phyloP scores from a whole-genome alignment of 305 asterid genomes.

The Solanum hybrid region DNA sequence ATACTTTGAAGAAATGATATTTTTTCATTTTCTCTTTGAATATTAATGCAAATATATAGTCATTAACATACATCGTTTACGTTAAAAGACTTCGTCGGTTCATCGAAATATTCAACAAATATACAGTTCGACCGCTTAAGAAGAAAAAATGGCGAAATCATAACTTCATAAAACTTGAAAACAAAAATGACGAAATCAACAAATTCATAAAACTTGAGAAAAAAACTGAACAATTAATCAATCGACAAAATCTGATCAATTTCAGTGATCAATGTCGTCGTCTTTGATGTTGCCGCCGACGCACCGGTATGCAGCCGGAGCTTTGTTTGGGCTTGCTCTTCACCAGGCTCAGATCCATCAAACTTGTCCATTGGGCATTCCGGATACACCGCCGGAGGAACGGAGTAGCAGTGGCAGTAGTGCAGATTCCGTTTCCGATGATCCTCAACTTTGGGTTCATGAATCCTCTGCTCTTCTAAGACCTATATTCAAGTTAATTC shows the following conservation, averaged over 20 bases:
- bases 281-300: slow-evolving; percentile 43
- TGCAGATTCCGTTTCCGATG: slow-evolving; percentile 57
- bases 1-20: background rate
- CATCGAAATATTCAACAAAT: background rate
- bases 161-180: background rate
- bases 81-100: background rate
- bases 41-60: background rate
- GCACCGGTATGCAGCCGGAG: slow-evolving; percentile 80
- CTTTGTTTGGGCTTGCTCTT: slow-evolving; percentile 63
- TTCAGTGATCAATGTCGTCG: slow-evolving; percentile 20
- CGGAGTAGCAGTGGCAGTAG: slow-evolving; percentile 59
- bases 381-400: slow-evolving; percentile 34
- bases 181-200: background rate
- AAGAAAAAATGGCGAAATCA: background rate
- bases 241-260: background rate
- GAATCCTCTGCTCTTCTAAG: slow-evolving; percentile 63
- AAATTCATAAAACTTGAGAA: background rate
- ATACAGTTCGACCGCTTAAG: background rate
- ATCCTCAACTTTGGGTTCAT: slow-evolving; percentile 73
- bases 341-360: slow-evolving; percentile 83
- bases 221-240: background rate
- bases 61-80: background rate
- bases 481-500: slow-evolving; percentile 58
- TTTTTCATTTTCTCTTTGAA: background rate
- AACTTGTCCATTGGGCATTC: slow-evolving; percentile 56